Conservation (phyloP, 2,329 filamentous ascomycete genomes). For the Fusarium piperis region DNA sequence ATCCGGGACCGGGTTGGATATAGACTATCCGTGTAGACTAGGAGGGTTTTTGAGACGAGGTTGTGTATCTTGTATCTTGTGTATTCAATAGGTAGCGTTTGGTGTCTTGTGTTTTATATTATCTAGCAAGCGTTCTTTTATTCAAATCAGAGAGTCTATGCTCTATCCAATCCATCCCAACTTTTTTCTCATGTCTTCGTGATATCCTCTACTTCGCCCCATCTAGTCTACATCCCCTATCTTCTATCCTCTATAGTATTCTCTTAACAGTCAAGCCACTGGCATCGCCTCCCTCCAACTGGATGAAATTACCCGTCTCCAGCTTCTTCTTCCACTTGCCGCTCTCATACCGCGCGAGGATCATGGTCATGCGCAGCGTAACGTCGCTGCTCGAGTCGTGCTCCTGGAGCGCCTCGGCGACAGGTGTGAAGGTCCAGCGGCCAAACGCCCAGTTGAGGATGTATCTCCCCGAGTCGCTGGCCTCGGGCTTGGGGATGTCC, state of each 20-base stretch:
- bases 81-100: constrained; percentile 23
- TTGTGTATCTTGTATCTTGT: constrained; percentile 8
- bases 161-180: constrained; percentile 23
- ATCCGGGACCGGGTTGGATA: constrained; percentile 41
- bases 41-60: not conserved
- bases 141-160: constrained; percentile 21
- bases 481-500: constrained; percentile 49
- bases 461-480: constrained; percentile 64
- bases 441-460: constrained; percentile 99
- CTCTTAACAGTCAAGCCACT: constrained; percentile 63
- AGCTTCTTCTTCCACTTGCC: constrained; percentile 81
- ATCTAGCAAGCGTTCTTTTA: constrained; percentile 26
- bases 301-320: constrained; percentile 65
- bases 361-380: constrained; percentile 76
- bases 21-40: not conserved
- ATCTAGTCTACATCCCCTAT: constrained; percentile 21
- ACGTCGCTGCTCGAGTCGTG: constrained; percentile 65
- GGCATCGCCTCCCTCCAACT: constrained; percentile 56
- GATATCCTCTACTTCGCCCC: not conserved
- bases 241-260: constrained; percentile 51
- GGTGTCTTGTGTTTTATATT: constrained; percentile 21
- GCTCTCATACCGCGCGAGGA: constrained; percentile 77
- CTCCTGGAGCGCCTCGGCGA: constrained; percentile 54
- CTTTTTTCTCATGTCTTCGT: constrained; percentile 33
- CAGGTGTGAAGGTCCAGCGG: constrained; percentile 86